A percentile compares a stretch with the other conserved stretches of the same genome.
phyloP scores from a whole-genome alignment of 2,329 filamentous ascomycete species.

The Diaporthe australafricana region DNA sequence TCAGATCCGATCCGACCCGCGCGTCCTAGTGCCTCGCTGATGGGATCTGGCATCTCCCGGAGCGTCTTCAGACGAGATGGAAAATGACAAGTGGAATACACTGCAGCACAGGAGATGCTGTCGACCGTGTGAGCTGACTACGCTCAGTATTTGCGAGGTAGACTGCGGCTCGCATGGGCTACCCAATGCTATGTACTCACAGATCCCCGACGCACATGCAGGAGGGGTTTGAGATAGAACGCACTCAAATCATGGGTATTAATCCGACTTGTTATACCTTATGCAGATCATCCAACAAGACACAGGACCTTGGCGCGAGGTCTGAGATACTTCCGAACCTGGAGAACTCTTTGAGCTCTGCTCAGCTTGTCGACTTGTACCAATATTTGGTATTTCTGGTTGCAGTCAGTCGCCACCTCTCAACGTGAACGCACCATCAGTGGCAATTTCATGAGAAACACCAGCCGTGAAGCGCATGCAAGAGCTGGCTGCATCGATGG shows the following conservation, averaged over 20 bases:
- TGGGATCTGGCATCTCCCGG: not conserved
- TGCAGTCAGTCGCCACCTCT: not conserved
- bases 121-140: not conserved
- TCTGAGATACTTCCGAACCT: not conserved
- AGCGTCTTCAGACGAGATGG: conserved; percentile 9
- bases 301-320: no score
- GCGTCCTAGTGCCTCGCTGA: conserved; percentile 3
- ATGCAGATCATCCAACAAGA: not conserved
- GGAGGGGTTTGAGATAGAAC: not conserved
- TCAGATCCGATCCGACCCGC: conserved; percentile 22
- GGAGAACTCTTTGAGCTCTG: not conserved
- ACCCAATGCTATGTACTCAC: not conserved
- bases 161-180: not conserved
- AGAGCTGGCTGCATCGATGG: conserved; percentile 4
- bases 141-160: no score
- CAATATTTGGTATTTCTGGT: not conserved
- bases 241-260: not conserved
- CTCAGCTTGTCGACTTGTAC: not conserved
- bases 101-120: not conserved
- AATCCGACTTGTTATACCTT: not conserved
- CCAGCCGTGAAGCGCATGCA: not conserved
- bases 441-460: no score
- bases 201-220: not conserved
- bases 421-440: no score
- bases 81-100: not conserved